Evolutionary conservation across 1,284 basidiomycete species (phyloP).

Genomic region (Lentinula novae-zelandiae): DNA sequence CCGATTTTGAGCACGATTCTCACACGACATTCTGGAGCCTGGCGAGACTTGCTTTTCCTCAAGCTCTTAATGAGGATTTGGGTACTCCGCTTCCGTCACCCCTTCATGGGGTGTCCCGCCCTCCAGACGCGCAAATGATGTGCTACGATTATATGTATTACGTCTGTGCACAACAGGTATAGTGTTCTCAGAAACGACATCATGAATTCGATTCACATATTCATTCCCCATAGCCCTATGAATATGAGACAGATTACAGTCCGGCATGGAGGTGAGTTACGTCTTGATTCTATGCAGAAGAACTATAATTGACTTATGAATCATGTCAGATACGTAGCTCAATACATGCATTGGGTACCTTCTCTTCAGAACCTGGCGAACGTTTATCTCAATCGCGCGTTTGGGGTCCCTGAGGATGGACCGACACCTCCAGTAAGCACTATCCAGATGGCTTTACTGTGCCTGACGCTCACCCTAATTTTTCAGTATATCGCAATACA

Average conservation of each 20-base stretch:
- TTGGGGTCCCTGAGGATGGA: conserved; percentile 31
- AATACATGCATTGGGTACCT: conserved; percentile 41
- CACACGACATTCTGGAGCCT: conserved; percentile 45
- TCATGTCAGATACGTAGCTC: conserved; percentile 27
- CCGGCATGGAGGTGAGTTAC: conserved; percentile 42
- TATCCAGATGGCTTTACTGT: background rate
- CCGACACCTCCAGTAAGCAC: conserved; percentile 38
- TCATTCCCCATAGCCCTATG: conserved; percentile 29
- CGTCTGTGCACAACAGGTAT: conserved; percentile 27
- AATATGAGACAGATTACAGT: conserved; percentile 42
- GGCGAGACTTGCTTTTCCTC: conserved; percentile 40
- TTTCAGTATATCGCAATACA: conserved; percentile 61
- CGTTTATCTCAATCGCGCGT: conserved; percentile 36
- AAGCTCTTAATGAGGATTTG: conserved; percentile 27
- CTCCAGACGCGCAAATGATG: conserved; percentile 49
- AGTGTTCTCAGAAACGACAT: background rate
- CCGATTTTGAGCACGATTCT: conserved; percentile 34
- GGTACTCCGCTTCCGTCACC: conserved; percentile 33
- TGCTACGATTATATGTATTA: conserved; percentile 58
- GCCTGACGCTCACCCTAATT: background rate
- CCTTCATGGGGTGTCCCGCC: conserved; percentile 27
- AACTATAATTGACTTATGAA: background rate
- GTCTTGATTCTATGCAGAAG: background rate
- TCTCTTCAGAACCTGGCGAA: conserved; percentile 35
- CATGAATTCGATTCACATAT: background rate